Base-by-base conservation (phyloP, 2,329 filamentous ascomycete genomes). In the Botryotinia globosa region DNA sequence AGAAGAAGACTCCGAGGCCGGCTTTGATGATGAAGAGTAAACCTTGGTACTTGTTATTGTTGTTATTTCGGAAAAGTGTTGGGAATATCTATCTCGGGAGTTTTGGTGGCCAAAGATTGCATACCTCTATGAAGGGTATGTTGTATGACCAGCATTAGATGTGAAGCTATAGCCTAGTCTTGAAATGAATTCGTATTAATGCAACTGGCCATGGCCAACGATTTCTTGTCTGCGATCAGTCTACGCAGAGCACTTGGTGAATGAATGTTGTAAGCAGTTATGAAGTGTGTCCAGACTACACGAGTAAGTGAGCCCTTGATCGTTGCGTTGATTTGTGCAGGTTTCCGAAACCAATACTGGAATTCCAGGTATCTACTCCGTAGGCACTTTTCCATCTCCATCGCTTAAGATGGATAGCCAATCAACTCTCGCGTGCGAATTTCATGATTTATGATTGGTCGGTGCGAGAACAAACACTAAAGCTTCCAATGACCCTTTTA, bases 1-100 rank as follows among this genome's bases (percentile, higher is more conserved):
- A 56, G 71, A 75, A 16, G 77, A 78, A 62, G 76, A 79, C 44
- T 77, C 77, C 14, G 78, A 77, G 56, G 74, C 72, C 64, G 76
- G 76, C 4, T 77, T 77, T 72, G 75, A 75, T 37, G 68, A 72
- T 42, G 74, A 76, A 77, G 34, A 72, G 14, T 58, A 76, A 76
- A 59, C 75, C 75, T 44, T 72, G 75, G 66, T 76, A 78, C 66
- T 73, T 61, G 54, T 44, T 32, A 42, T 64, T 34, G 42, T 63
- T 18, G 25, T 45, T 34, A 9, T 67, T 67, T 59, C 39, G 61
- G 48, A 72, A 72, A 67, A 67, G 69, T 72, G 64, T 56, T 37
- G 61, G 62, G 70, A 44, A 58, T 68, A 68, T 68, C 48, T 59
- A 59, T 72, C 51, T 58, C 34, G 39, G 70, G 70, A 72, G 70